Evolutionary conservation across 1,139 yeast genomes (phyloP).

Genomic region (Saccharomyces pastorianus): DNA sequence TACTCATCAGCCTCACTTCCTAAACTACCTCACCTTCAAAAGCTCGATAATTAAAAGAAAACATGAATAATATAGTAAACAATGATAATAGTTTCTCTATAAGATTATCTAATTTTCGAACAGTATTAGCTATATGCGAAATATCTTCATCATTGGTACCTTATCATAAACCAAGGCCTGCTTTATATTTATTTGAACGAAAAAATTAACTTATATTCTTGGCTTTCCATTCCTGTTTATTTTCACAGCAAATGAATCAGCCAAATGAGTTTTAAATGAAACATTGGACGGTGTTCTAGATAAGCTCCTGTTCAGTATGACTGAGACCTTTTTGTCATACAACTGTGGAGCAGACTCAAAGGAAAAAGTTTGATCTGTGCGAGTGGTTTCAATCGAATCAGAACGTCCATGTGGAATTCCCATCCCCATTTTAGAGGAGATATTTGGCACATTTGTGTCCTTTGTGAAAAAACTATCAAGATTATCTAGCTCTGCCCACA

Average conservation of each 20-base stretch:
- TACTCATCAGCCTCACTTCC: not conserved
- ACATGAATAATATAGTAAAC: not conserved
- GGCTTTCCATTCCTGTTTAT: conserved; percentile 6
- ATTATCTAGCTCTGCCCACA: conserved; percentile 95
- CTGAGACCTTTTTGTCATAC: conserved; percentile 72
- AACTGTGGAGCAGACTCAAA: conserved; percentile 70
- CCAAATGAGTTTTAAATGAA: conserved; percentile 68
- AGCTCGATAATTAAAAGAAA: not conserved
- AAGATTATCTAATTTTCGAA: too few relatives aligned
- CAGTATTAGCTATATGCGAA: not conserved
- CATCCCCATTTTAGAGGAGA: conserved; percentile 14
- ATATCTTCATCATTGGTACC: not conserved
- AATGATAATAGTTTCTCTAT: not conserved
- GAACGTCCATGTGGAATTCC: conserved; percentile 37
- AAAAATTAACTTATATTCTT: not conserved
- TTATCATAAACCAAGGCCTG: not conserved
- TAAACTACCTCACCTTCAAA: not conserved
- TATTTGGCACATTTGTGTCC: conserved; percentile 45
- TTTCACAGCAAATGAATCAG: conserved; percentile 44
- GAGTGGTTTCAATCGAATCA: conserved; percentile 46
- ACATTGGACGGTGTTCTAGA: conserved; percentile 69
- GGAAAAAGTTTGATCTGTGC: conserved; percentile 39
- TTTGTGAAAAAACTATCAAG: conserved; percentile 87
- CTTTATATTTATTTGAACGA: not conserved
- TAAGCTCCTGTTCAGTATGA: conserved; percentile 63